These are phyloP conservation scores for Psidium friedrichsthalianum DNA, from an alignment of 345 rosid genomes.

Conservation along the genomic window DNA sequence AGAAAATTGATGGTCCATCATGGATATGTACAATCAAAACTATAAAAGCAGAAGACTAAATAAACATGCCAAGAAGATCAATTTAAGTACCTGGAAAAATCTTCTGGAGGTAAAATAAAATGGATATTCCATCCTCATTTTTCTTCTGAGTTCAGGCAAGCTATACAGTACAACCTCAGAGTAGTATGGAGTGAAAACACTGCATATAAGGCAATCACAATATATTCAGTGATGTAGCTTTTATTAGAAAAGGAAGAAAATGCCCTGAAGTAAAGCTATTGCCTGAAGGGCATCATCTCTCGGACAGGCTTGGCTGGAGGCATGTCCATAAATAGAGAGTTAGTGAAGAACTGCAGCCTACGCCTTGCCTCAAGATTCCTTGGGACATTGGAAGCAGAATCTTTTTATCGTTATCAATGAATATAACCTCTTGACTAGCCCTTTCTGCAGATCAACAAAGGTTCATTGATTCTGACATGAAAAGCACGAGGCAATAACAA, in stretches of 20 bases:
- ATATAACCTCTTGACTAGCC: conserved; percentile 65
- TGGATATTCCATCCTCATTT: conserved; percentile 96
- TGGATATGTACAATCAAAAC: neutral
- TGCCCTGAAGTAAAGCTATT: neutral
- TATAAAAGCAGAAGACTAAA: neutral
- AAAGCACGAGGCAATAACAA: neutral
- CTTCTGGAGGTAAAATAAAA: conserved; percentile 96
- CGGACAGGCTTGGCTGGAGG: conserved; percentile 68
- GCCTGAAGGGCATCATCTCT: conserved; percentile 86
- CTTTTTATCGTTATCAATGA: conserved; percentile 84
- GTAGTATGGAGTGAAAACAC: conserved; percentile 97
- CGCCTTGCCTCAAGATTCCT: conserved; percentile 91
- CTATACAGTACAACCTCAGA: conserved; percentile 95
- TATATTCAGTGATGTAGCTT: conserved; percentile 1
- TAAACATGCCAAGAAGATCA: conserved; percentile 16
- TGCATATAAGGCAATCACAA: conserved; percentile 21
- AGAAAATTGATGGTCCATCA: neutral
- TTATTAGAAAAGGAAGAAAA: neutral
- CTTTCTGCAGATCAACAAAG: conserved; percentile 41
- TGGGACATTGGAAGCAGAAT: conserved; percentile 82
- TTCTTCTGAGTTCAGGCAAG: conserved; percentile 74
- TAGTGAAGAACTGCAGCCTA: conserved; percentile 80
- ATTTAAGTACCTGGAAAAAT: conserved; percentile 76
- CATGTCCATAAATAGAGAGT: conserved; percentile 92
- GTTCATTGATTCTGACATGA: neutral